Evolutionary conservation across 2,329 filamentous ascomycete genomes (phyloP).

Genomic region (Sarocladium strictum): DNA sequence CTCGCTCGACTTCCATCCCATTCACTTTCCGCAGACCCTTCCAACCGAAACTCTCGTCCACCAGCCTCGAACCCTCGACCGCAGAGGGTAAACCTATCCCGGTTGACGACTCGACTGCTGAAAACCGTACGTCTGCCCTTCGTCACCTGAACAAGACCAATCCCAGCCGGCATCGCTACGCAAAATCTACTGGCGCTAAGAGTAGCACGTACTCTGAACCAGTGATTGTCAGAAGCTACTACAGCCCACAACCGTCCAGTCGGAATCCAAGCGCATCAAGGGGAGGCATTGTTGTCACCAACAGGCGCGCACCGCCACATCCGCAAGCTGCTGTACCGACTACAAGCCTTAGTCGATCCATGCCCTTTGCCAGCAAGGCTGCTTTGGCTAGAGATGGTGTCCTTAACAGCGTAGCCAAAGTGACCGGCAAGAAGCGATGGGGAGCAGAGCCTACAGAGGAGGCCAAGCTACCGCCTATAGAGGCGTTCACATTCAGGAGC

Average conservation of each 20-base stretch:
- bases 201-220: conserved; percentile 58
- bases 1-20: conserved; percentile 33
- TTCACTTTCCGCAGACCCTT: conserved; percentile 43
- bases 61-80: conserved; percentile 47
- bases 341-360: conserved; percentile 22
- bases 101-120: conserved; percentile 49
- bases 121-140: conserved; percentile 53
- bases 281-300: conserved; percentile 20
- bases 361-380: conserved; percentile 27
- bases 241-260: conserved; percentile 33
- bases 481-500: conserved; percentile 59
- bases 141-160: conserved; percentile 54
- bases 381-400: conserved; percentile 31
- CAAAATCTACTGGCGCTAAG: conserved; percentile 49
- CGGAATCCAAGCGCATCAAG: conserved; percentile 25
- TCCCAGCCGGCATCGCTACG: conserved; percentile 50
- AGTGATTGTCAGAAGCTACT: conserved; percentile 61
- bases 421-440: conserved; percentile 31
- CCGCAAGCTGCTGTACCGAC: conserved; percentile 14
- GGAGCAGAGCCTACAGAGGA: conserved; percentile 22
- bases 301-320: not conserved
- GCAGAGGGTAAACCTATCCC: conserved; percentile 50
- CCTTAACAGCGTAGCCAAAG: conserved; percentile 36
- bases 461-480: conserved; percentile 51
- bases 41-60: conserved; percentile 44